Conservation (phyloP, 192 early-diverging fungal species). For the Podila minutissima region DNA sequence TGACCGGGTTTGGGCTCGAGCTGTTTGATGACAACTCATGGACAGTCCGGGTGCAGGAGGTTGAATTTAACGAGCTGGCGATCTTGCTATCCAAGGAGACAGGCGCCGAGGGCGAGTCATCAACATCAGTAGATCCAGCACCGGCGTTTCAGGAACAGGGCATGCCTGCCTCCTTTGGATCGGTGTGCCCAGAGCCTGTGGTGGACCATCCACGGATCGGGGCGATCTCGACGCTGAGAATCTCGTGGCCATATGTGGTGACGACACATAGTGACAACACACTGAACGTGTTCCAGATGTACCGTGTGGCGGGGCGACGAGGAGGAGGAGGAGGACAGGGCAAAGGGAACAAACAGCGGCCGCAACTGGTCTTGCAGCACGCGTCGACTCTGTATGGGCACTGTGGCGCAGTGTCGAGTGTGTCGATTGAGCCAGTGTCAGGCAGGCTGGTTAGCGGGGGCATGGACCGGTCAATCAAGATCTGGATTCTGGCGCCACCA, state of each 20-base stretch:
- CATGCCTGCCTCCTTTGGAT: not conserved
- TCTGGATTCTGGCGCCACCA: constrained; percentile 19
- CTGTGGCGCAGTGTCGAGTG: constrained; percentile 46
- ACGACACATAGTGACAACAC: constrained; percentile 45
- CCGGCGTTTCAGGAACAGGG: too few relatives aligned
- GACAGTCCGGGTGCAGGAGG: constrained; percentile 40
- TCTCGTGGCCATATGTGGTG: constrained; percentile 43
- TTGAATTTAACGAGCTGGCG: constrained; percentile 27
- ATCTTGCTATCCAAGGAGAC: constrained; percentile 28
- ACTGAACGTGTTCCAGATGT: constrained; percentile 46
- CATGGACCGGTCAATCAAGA: constrained; percentile 50
- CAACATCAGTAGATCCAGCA: not conserved
- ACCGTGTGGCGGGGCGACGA: not conserved
- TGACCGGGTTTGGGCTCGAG: constrained; percentile 19
- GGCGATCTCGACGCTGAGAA: constrained; percentile 25
- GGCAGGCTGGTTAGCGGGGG: constrained; percentile 39
- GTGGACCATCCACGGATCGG: constrained; percentile 13
- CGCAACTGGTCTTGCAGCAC: constrained; percentile 18
- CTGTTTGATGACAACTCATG: constrained; percentile 17
- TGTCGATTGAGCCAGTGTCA: constrained; percentile 32
- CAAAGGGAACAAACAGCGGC: not conserved
- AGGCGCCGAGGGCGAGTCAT: constrained; percentile 4
- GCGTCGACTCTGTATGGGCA: constrained; percentile 44
- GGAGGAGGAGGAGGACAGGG: too few relatives aligned
- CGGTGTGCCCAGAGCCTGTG: not conserved